Conservation (phyloP, 768 basidiomycete genomes). For the Heimioporus sp. region DNA sequence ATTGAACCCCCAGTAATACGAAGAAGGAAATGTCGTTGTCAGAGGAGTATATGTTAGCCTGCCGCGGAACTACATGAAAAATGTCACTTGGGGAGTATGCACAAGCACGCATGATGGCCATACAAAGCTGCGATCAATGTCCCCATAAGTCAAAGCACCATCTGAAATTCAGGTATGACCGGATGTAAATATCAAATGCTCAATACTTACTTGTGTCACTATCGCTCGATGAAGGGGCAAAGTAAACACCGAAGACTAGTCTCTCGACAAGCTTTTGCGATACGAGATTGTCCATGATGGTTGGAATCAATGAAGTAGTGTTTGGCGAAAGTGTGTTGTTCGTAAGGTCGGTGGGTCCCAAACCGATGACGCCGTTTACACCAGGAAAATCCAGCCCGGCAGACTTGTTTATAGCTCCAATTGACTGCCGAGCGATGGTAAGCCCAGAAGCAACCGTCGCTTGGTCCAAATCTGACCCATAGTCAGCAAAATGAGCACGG, state of each 20-base stretch:
- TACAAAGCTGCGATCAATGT: slow-evolving; percentile 15
- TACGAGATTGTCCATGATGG: slow-evolving; percentile 25
- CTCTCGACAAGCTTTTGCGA: slow-evolving; percentile 16
- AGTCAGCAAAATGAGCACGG: not conserved
- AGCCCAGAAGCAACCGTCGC: slow-evolving; percentile 24
- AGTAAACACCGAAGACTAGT: slow-evolving; percentile 7
- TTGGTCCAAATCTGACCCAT: slow-evolving; percentile 21
- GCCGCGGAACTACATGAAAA: slow-evolving; percentile 17
- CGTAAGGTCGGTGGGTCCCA: slow-evolving; percentile 25
- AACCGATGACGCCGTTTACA: slow-evolving; percentile 27
- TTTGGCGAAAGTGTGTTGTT: slow-evolving; percentile 1
- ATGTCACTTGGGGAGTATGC: too few relatives aligned
- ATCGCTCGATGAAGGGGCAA: slow-evolving; percentile 8
- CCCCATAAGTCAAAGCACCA: slow-evolving; percentile 11
- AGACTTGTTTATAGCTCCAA: slow-evolving; percentile 21
- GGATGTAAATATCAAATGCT: too few relatives aligned
- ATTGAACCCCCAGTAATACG: slow-evolving; percentile 30
- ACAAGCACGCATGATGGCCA: not conserved
- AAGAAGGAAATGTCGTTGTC: slow-evolving; percentile 25
- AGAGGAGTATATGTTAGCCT: slow-evolving; percentile 21
- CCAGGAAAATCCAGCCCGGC: slow-evolving; percentile 9
- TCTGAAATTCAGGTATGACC: slow-evolving; percentile 8
- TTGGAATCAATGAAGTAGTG: slow-evolving; percentile 14
- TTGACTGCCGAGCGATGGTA: slow-evolving; percentile 27
- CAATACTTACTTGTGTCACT: slow-evolving; percentile 14